Base-by-base conservation (phyloP, 2,329 filamentous ascomycete genomes). In the Neofusicoccum ribis region DNA sequence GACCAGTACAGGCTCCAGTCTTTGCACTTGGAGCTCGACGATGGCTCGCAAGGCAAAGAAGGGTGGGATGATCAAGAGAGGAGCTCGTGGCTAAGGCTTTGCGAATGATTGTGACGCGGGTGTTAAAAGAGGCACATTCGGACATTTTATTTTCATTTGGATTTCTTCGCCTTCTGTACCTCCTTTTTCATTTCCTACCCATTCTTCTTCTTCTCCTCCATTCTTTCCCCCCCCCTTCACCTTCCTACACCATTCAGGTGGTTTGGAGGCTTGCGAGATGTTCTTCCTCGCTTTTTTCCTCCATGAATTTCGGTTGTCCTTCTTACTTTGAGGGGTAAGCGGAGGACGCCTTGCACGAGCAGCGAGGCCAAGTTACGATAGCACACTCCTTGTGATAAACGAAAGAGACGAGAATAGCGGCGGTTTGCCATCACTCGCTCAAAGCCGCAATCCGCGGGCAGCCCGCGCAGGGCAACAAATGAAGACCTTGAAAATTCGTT, bases 1-100 rank as follows among this genome's bases (percentile, higher is more conserved):
- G 59, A 46, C 5, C 44, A 49, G 34, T 62, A 50, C 46, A 62
- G 47, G 36, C 46, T 62, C 2, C 59, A 62, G 36, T 49, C 59
- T 31, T 27, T 62, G 8, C 59, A 62, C 23, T 34, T 62, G 17
- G 59, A 62, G 34, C 44, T 62, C 44, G 59, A 62, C n/a, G 46
- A 49, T 31, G 59, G 59, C 8, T 34, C 34, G 9, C 44, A 51
- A 17, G 59, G 44, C 17, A 51, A 50, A 27, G 59, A 62, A 17
- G 44, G 59, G 14, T 51, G 59, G 59, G 59, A 51, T n/a, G 59
- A 50, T 2, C 59, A 51, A 20, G 59, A 51, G 8, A 50, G 59
- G 36, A 51, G 34, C 44, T 62, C 59, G 8, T 62, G 44, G 59
- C 37, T 62, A 8, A 62, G 31, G 59, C 34, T 49, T 14, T 62